These are phyloP conservation scores for Chlorella sp. DNA, from an alignment of 139 green algal species.

Conservation along the genomic window DNA sequence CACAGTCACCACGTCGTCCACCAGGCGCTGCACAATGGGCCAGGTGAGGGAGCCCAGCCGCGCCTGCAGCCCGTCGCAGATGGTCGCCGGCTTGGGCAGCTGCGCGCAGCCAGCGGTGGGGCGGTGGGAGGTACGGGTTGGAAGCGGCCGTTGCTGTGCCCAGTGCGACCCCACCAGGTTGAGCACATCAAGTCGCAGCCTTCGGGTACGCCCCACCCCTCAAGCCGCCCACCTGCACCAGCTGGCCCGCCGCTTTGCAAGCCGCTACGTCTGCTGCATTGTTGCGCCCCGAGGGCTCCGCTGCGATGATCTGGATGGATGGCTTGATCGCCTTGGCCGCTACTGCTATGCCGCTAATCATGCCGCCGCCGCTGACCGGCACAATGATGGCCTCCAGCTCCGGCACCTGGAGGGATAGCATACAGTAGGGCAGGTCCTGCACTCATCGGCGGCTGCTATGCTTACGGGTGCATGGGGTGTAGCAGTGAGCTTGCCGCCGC, in stretches of 20 bases:
- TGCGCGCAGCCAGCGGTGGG: neutral
- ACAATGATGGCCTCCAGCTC: conserved; percentile 83
- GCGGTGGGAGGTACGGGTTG: too few relatives aligned
- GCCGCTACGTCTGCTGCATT: conserved; percentile 59
- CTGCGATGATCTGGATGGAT: conserved; percentile 59
- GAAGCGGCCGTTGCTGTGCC: too few relatives aligned
- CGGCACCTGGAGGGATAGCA: conserved; percentile 39
- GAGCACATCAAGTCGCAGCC: too few relatives aligned
- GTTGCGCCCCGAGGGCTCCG: conserved; percentile 67
- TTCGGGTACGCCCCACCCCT: too few relatives aligned
- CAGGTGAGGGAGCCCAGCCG: conserved; percentile 83
- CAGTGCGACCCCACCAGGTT: too few relatives aligned
- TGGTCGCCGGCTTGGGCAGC: conserved; percentile 70
- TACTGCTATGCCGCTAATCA: conserved; percentile 81
- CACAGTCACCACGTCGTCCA: conserved; percentile 78
- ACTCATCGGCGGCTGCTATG: too few relatives aligned
- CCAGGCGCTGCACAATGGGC: conserved; percentile 77
- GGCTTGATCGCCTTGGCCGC: conserved; percentile 80
- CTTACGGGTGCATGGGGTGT: too few relatives aligned
- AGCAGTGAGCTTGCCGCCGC: too few relatives aligned
- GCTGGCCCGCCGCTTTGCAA: conserved; percentile 61
- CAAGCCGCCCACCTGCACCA: conserved; percentile 50
- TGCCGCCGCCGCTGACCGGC: conserved; percentile 83
- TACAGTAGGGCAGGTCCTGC: too few relatives aligned
- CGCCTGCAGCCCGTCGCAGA: conserved; percentile 82